Conservation (phyloP, 106 monocot species). For the Agapanthus africanus region DNA sequence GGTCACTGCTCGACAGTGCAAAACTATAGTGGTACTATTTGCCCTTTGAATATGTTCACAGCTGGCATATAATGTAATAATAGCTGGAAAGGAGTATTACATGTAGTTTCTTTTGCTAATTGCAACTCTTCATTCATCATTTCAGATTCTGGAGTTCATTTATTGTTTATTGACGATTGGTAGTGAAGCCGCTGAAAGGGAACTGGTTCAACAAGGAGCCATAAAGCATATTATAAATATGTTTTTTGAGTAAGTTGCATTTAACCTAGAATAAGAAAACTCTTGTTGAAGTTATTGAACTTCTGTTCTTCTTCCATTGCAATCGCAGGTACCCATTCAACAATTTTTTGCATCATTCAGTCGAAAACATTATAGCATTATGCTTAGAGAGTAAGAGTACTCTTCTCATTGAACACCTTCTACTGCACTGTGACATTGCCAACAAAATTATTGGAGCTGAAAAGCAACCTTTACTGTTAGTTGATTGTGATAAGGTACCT, state of each 20-base stretch:
- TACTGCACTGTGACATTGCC: slow-evolving; percentile 61
- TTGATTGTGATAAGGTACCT: slow-evolving; percentile 46
- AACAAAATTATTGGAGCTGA: slow-evolving; percentile 77
- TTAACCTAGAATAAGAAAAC: neutral
- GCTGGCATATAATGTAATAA: neutral
- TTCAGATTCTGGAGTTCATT: slow-evolving; percentile 98
- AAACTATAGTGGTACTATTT: too few species aligned
- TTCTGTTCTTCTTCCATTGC: neutral
- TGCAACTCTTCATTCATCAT: slow-evolving; percentile 8
- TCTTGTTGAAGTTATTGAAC: neutral
- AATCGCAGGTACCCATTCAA: slow-evolving; percentile 83
- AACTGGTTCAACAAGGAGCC: slow-evolving; percentile 57
- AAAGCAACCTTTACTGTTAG: slow-evolving; percentile 40
- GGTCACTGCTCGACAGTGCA: too few species aligned
- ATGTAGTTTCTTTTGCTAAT: slow-evolving; percentile 3
- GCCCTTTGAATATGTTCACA: too few species aligned
- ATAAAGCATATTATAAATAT: slow-evolving; percentile 55
- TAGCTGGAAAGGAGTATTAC: neutral
- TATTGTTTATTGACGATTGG: slow-evolving; percentile 75
- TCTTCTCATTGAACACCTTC: slow-evolving; percentile 69
- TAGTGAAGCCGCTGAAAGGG: slow-evolving; percentile 67
- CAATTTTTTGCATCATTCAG: slow-evolving; percentile 90
- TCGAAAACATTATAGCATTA: slow-evolving; percentile 66
- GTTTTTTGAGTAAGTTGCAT: slow-evolving; percentile 85
- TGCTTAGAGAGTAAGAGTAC: slow-evolving; percentile 83